Evolutionary conservation across 1,139 yeast species (phyloP), one percentile per base, ranked within the genome.

Genomic region (Debaryomyces sp.): DNA sequence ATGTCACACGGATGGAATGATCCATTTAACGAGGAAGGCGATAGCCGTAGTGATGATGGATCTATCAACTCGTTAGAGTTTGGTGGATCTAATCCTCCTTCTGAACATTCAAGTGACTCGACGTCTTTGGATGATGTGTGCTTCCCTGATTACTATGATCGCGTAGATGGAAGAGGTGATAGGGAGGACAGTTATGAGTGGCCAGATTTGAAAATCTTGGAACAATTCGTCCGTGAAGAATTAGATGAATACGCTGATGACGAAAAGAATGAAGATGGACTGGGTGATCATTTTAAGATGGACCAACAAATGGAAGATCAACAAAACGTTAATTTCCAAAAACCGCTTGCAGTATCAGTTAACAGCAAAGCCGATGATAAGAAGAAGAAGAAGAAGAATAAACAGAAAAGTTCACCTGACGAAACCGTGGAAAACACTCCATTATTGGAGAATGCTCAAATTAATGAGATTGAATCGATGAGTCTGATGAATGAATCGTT

Each of bases 41-140:
- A 50, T 15, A 47, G 51, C 9, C 67, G 63, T 32, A 60, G 56
- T 40, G 63, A 56, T 18, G 57, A 59, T 12, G 42, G 43, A 38
- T 62, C 69, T 15, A 52, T 68, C 51, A 63, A 70, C 54, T 64
- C 76, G 54, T 54, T 74, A 57, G 71, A 78, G 61, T 71, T 76
- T 57, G 80, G 80, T 3, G 77, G 73, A 37, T 86, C 92, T 8
- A 86, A 87, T 56, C 95, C 95, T 1, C 78, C 87, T 1, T 81
- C 89, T 13, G 82, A 91, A 50, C 78, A 92, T 53, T 77, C 87
- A 13, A 82, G 91, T 26, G 85, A 83, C 50, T 84, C 94, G 6
- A 73, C 80, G 1, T 87, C 96, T 0, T 70, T 92, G 50, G 92
- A 87, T 62, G 98, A 94, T 66, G 99, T 94, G 23, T 89, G 96